Conservation (phyloP, 2,329 filamentous ascomycete genomes). For the Pseudogymnoascus sp. region DNA sequence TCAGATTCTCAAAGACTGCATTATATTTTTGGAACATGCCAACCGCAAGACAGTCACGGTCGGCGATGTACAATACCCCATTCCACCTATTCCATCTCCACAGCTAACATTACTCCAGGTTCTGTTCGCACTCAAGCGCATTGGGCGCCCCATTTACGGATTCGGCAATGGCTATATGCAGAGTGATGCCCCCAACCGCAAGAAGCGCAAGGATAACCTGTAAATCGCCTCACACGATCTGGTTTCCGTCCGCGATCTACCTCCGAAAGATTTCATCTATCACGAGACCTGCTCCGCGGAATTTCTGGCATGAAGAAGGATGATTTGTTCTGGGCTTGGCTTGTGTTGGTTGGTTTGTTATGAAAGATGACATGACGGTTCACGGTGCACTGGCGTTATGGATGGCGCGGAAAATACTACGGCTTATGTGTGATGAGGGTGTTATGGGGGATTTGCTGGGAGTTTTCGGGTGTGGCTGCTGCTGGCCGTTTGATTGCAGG, state of each 20-base stretch:
- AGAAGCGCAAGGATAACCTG: neutral
- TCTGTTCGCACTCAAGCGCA: slow-evolving; percentile 39
- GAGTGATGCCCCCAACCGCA: neutral
- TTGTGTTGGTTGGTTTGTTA: too few species aligned
- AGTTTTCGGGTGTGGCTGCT: neutral
- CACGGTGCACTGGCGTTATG: neutral
- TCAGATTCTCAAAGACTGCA: slow-evolving; percentile 31
- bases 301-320: neutral
- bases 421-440: neutral
- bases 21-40: slow-evolving; percentile 45
- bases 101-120: slow-evolving; percentile 32
- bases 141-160: slow-evolving; percentile 49
- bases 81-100: neutral
- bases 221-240: neutral
- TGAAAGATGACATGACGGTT: too few species aligned
- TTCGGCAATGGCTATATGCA: slow-evolving; percentile 38
- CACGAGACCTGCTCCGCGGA: neutral
- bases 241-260: too few species aligned
- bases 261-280: too few species aligned
- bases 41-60: slow-evolving; percentile 55
- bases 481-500: neutral
- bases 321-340: too few species aligned
- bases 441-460: neutral
- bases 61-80: slow-evolving; percentile 44
- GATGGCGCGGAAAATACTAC: neutral